Percentiles rank a stretch among this genome's conserved stretches.
Evolutionary conservation across 257 asterid genomes (phyloP).

Genomic region (Capsicum rhomboideum): DNA sequence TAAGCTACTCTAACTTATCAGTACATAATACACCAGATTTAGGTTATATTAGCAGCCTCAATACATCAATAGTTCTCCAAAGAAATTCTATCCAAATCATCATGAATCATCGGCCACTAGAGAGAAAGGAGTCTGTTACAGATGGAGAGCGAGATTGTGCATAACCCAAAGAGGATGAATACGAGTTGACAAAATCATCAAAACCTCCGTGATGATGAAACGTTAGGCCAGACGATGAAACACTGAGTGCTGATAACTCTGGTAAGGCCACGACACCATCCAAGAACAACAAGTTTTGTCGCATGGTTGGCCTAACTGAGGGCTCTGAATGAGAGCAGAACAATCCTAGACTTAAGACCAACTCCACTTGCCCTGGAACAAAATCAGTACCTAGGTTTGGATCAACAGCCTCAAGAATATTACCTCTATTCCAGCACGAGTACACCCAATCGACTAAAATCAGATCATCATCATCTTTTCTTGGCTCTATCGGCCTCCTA

Average conservation of each 20-base stretch:
- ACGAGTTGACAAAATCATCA: slow-evolving; percentile 28
- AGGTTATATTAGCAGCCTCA: background rate
- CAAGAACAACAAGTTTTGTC: slow-evolving; percentile 32
- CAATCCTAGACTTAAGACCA: slow-evolving; percentile 50
- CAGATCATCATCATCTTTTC: slow-evolving; percentile 8
- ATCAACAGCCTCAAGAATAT: slow-evolving; percentile 40
- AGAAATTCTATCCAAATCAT: background rate
- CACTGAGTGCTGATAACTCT: slow-evolving; percentile 23
- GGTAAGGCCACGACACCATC: slow-evolving; percentile 39
- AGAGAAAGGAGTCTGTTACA: slow-evolving; percentile 18
- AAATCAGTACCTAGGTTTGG: slow-evolving; percentile 25
- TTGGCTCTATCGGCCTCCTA: slow-evolving; percentile 49
- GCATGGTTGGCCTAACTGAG: slow-evolving; percentile 38
- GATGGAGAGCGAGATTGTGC: slow-evolving; percentile 16
- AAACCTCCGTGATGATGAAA: slow-evolving; percentile 20
- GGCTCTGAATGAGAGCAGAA: slow-evolving; percentile 42
- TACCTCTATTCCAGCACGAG: slow-evolving; percentile 32
- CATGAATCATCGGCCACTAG: slow-evolving; percentile 32
- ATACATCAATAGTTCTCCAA: background rate
- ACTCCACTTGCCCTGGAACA: slow-evolving; percentile 27
- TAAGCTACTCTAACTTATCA: background rate
- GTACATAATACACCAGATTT: background rate
- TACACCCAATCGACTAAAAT: slow-evolving; percentile 51
- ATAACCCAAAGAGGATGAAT: slow-evolving; percentile 13
- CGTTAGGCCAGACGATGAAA: slow-evolving; percentile 9